Evolutionary conservation across 2,329 filamentous ascomycete species (phyloP).

Genomic region (Phoma sp.): DNA sequence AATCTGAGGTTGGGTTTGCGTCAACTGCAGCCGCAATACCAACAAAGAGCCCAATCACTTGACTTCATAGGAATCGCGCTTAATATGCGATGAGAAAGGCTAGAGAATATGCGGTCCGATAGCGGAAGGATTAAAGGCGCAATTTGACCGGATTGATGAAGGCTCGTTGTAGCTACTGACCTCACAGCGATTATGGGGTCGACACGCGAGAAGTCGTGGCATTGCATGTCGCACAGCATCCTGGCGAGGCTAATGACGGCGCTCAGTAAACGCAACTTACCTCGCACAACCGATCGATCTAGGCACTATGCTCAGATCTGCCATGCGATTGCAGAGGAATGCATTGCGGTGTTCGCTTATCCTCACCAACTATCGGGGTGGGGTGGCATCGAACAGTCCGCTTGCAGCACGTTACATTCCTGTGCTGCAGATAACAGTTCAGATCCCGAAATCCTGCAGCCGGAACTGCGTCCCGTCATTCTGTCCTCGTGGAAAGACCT

Average conservation of each 20-base stretch:
- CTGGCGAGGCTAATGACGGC: constrained; percentile 1
- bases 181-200: constrained; percentile 8
- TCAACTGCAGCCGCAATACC: not conserved
- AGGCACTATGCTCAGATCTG: not conserved
- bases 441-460: no score
- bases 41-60: constrained; percentile 1
- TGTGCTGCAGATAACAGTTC: not conserved
- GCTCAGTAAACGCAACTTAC: not conserved
- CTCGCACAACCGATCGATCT: not conserved
- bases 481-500: no score
- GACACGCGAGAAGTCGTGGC: constrained; percentile 1
- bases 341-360: constrained; percentile 13
- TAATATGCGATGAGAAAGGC: not conserved
- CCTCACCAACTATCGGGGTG: not conserved
- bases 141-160: not conserved
- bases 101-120: constrained; percentile 1
- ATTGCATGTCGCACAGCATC: constrained; percentile 7
- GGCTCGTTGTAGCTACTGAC: not conserved
- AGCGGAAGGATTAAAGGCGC: not conserved
- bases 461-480: no score
- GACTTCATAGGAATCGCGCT: not conserved
- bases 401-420: constrained; percentile 10
- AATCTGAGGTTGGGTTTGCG: not conserved
- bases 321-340: not conserved
- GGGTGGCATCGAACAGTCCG: not conserved